These are phyloP conservation scores for Quercus gilva DNA, from an alignment of 306 rosid species.

Conservation along the genomic window DNA sequence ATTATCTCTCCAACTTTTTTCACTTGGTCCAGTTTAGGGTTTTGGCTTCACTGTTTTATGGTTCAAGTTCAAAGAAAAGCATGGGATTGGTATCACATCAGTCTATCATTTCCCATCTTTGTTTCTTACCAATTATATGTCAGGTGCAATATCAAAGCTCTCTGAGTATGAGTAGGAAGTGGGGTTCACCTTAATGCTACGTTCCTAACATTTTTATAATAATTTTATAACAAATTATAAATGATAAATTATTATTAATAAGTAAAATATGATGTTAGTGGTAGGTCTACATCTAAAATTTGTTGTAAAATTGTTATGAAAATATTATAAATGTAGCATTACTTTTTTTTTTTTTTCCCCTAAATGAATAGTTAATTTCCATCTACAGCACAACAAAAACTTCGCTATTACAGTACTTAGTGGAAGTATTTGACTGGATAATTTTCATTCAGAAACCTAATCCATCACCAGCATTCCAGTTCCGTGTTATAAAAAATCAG, in stretches of 20 bases:
- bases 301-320: neutral
- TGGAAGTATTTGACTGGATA: no score
- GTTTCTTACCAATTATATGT: no score
- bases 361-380: neutral
- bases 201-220: no score
- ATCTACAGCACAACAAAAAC: neutral
- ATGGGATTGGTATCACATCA: neutral
- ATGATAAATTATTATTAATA: no score
- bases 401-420: neutral
- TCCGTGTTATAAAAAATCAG: no score
- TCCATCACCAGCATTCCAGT: neutral
- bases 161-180: no score
- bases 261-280: no score
- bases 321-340: no score
- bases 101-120: neutral
- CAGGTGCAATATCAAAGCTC: neutral
- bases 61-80: neutral
- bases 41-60: neutral
- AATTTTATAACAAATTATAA: no score
- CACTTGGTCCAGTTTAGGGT: neutral
- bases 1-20: neutral
- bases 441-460: neutral
- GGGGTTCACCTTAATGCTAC: no score
- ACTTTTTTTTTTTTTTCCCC: no score
- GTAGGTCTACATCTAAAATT: no score